Conservation (phyloP, 2,329 filamentous ascomycete species). For the Paecilomyces niveus region DNA sequence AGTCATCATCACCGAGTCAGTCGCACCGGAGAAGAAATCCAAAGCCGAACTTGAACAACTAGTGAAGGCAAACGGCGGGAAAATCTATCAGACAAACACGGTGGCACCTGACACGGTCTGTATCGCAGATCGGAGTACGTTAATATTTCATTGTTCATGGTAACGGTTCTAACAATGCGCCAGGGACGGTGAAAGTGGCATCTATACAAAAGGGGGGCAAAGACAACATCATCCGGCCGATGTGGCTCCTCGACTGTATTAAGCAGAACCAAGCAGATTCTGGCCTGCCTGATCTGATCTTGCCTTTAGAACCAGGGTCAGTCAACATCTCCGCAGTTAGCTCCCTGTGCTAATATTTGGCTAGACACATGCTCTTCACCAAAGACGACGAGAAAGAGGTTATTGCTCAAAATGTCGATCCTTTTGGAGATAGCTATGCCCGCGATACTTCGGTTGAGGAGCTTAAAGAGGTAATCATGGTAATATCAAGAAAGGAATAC, state of each 20-base stretch:
- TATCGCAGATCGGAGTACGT: constrained; percentile 65
- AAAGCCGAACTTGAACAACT: constrained; percentile 75
- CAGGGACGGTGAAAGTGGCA: constrained; percentile 67
- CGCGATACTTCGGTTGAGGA: constrained; percentile 61
- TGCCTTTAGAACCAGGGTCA: constrained; percentile 56
- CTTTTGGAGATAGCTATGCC: constrained; percentile 75
- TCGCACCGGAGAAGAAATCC: constrained; percentile 61
- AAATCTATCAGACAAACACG: constrained; percentile 65
- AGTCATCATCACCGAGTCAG: constrained; percentile 68
- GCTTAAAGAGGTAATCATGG: constrained; percentile 40
- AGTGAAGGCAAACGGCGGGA: constrained; percentile 77
- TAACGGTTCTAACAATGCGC: neutral
- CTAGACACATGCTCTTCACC: constrained; percentile 66
- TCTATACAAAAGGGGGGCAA: constrained; percentile 68
- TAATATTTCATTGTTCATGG: neutral
- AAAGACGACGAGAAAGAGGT: constrained; percentile 49
- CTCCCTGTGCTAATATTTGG: constrained; percentile 21
- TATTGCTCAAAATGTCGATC: constrained; percentile 61
- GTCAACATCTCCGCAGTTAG: neutral
- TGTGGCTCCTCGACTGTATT: constrained; percentile 80
- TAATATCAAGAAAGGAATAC: neutral
- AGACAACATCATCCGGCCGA: constrained; percentile 66
- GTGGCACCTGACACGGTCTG: constrained; percentile 59
- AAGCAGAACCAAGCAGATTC: constrained; percentile 49
- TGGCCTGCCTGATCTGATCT: constrained; percentile 48